Conservation (phyloP, 345 rosid species). For the Pistacia atlantica region DNA sequence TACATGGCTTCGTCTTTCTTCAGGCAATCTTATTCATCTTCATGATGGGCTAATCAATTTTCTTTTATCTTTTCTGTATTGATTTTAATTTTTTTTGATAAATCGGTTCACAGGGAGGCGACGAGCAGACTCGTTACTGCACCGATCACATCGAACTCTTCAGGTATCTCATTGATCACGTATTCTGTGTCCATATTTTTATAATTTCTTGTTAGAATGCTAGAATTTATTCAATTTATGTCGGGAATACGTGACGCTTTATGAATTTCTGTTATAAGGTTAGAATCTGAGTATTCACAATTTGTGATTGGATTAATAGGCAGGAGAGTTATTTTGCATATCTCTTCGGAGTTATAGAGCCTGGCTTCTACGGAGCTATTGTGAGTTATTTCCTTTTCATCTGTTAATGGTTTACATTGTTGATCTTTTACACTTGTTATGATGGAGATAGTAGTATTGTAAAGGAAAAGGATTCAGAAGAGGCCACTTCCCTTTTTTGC, state of each 20-base stretch:
- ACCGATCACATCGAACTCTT: slow-evolving; percentile 92
- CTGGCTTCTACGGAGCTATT: slow-evolving; percentile 83
- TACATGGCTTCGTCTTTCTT: slow-evolving; percentile 71
- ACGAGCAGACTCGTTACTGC: slow-evolving; percentile 76
- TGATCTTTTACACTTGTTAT: not conserved
- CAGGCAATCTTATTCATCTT: slow-evolving; percentile 43
- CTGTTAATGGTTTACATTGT: not conserved
- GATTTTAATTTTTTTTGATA: not conserved
- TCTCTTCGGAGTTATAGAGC: slow-evolving; percentile 88
- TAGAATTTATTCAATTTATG: not conserved
- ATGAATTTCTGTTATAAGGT: not conserved
- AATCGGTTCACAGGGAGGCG: slow-evolving; percentile 65
- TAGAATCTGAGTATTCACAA: not conserved
- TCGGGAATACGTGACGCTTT: too few species aligned
- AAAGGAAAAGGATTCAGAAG: not conserved
- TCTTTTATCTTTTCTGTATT: not conserved
- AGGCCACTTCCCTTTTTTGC: not conserved
- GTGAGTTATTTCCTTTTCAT: slow-evolving; percentile 49
- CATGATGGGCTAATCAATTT: not conserved
- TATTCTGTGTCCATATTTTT: not conserved
- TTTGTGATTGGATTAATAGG: slow-evolving; percentile 37
- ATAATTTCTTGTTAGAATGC: not conserved
- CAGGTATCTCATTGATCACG: slow-evolving; percentile 46
- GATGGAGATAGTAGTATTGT: not conserved
- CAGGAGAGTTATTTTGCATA: slow-evolving; percentile 94